Base-by-base conservation (phyloP, 306 rosid genomes). In the Hylodesmum podocarpum region DNA sequence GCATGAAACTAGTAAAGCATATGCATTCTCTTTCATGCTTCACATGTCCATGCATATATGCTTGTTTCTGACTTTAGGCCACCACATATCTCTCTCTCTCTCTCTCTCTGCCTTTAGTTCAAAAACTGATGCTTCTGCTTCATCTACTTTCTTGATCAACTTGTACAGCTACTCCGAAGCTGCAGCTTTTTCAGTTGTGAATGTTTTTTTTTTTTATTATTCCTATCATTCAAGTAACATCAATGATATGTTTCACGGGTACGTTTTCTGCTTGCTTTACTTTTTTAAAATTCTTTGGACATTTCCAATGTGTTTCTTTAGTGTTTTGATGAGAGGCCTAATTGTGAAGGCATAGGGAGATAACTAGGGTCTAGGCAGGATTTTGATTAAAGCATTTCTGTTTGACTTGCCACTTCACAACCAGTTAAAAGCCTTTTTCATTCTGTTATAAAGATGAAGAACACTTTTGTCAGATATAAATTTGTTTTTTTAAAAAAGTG, bases 1-100 rank as follows among this genome's bases (percentile, higher is more conserved):
- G 89, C 91, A 87, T 87, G 87, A 86, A 75, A 82, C 76, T 63
- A 58, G 73, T 71, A 79, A 82, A 82, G 67, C 73, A 81, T 70
- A 82, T 79, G 67, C 73, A 81, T 70, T 76, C 80, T 25, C 70
- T 76, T 68, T 70, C 69, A 43, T 58, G 55, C 79, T 75, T 76
- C 86, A 78, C 84, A 72, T 80, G 71, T 72, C 47, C 51, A 61
- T 46, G 65, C 64, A 77, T 74, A 28, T 75, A 75, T 75, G 57
- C 66, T 50, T 53, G 66, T 37, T 83, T 73, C 82, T 76, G 70
- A 81, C 29, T 67, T 77, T 61, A 66, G 65, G 76, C 70, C 72
- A 33, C 75, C 76, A 27, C 39, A 33, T 70, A 63, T 69, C 47
- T 62, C n/a, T n/a, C n/a, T n/a, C n/a, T n/a, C n/a, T n/a, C n/a